Base-by-base conservation (phyloP, 495 filamentous ascomycete genomes). In the Aspergillus haitiensis region DNA sequence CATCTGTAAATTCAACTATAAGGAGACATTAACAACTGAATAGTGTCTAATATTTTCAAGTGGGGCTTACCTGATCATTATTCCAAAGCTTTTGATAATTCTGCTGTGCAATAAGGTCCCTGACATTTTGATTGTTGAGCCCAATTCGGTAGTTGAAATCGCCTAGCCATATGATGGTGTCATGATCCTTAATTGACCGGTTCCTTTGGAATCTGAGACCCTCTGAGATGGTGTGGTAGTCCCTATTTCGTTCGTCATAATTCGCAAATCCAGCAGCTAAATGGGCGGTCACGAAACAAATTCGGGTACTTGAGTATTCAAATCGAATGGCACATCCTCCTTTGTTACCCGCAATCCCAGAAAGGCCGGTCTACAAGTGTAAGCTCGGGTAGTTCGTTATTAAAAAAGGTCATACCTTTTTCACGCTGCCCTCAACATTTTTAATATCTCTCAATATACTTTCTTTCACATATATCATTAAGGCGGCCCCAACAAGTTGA, bases 141-240 rank as follows among this genome's bases (percentile, higher is more conserved):
- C 92, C 95, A 65, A 99, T 96, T 32, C 94, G 86, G 75, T 99
- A 99, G 67, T 99, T 99, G 77, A 99, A 99, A 72, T 99, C 94
- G 7, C 94, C 94, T 46, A 97, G 81, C 95, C 95, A 99, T 59
- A 99, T 89, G n/a, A 98, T 86, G 27, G 85, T 86, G 69, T 97
- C 90, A 68, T 99, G 94, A 69, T 96, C 87, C 58, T 93, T 88
- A 60, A 99, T 97, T 27, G 85, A 81, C 56, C 92, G 80, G 67
- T 95, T 96, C 57, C 90, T 83, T 67, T 96, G 93, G 67, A 98
- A 99, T 56, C 90, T 82, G 18, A 99, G 74, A 27, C 94, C 94
- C 58, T 88, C 81, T 66, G 87, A 86, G 61, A 98, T 98, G 11
- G 92, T 98, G 18, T 84, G 82, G 63, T 96, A 98, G 70, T 99